Evolutionary conservation across 2,329 filamentous ascomycete species (phyloP).

Genomic region (Magnaporthales sp.): DNA sequence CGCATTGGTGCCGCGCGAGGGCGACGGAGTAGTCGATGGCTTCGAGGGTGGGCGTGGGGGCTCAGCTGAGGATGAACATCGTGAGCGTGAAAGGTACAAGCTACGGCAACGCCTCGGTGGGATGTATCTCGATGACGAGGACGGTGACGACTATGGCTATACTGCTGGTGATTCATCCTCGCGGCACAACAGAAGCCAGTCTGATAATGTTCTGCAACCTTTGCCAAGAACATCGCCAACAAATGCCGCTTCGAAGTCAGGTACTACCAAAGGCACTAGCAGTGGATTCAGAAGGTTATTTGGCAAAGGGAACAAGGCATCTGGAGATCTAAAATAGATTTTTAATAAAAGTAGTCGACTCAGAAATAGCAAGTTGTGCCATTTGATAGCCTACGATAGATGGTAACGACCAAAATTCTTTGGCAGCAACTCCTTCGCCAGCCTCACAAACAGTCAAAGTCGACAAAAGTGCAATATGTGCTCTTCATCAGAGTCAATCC

Average conservation of each 20-base stretch:
- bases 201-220: background rate
- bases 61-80: slow-evolving; percentile 9
- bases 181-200: background rate
- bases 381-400: background rate
- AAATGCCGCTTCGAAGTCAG: background rate
- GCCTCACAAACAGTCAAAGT: background rate
- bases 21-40: slow-evolving; percentile 16
- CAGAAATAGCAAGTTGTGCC: background rate
- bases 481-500: background rate
- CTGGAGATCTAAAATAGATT: background rate
- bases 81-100: slow-evolving; percentile 7
- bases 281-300: background rate
- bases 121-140: background rate
- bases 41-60: slow-evolving; percentile 8
- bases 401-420: background rate
- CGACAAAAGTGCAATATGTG: background rate
- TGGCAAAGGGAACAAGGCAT: background rate
- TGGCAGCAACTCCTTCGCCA: background rate
- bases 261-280: background rate
- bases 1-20: too few species aligned
- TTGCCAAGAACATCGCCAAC: background rate
- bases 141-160: background rate
- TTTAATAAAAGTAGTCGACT: background rate
- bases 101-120: slow-evolving; percentile 10
- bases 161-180: background rate